Evolutionary conservation across 2,329 filamentous ascomycete genomes (phyloP).

Genomic region (Pseudopithomyces maydicus): DNA sequence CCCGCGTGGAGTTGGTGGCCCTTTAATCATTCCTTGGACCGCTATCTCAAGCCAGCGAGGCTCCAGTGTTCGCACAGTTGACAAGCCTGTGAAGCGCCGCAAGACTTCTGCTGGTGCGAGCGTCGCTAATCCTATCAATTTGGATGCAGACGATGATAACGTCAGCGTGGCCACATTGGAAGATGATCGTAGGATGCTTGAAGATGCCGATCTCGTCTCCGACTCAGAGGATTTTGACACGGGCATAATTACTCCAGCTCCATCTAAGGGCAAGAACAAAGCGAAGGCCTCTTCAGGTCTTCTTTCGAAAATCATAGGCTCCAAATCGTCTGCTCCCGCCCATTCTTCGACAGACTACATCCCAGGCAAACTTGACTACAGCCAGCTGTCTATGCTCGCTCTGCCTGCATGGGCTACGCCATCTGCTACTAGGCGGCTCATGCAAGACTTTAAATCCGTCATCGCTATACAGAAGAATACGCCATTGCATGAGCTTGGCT

Average conservation of each 20-base stretch:
- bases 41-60: constrained; percentile 55
- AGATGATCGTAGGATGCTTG: constrained; percentile 55
- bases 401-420: constrained; percentile 69
- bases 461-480: constrained; percentile 67
- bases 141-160: constrained; percentile 47
- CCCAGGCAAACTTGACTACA: constrained; percentile 68
- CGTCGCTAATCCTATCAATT: constrained; percentile 43
- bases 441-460: constrained; percentile 67
- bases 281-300: constrained; percentile 33
- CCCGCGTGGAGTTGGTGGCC: constrained; percentile 47
- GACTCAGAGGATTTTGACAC: constrained; percentile 14
- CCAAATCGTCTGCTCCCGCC: constrained; percentile 17
- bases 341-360: constrained; percentile 63
- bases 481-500: constrained; percentile 72
- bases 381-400: constrained; percentile 66
- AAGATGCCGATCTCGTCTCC: constrained; percentile 18
- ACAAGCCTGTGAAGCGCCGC: constrained; percentile 27
- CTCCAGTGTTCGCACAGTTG: constrained; percentile 21
- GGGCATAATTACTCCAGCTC: constrained; percentile 30
- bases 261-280: constrained; percentile 33
- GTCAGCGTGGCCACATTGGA: constrained; percentile 55
- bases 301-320: constrained; percentile 28
- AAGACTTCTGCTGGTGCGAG: constrained; percentile 32
- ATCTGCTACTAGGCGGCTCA: constrained; percentile 65
- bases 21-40: constrained; percentile 59